Conservation (phyloP, 257 asterid species). For the Schizonepeta tenuifolia region DNA sequence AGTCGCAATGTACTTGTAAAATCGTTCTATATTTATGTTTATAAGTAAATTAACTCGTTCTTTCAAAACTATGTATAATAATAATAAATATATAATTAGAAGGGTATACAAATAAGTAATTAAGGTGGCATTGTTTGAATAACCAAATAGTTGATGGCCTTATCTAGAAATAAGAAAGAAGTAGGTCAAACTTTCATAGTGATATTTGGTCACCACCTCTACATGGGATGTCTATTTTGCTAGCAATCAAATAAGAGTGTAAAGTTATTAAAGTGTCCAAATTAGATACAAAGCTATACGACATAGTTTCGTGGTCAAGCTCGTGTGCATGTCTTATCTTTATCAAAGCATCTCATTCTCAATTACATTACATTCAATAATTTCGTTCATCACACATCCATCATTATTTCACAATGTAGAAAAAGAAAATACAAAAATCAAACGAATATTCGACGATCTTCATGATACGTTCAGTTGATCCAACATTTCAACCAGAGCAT, state of each 20-base stretch:
- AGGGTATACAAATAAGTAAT: neutral
- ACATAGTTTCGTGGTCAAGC: slow-evolving; percentile 45
- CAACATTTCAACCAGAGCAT: too few relatives aligned
- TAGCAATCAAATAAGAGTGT: slow-evolving; percentile 31
- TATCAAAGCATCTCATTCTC: slow-evolving; percentile 39
- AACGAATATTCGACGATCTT: too few relatives aligned
- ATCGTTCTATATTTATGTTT: too few relatives aligned
- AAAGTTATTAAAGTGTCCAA: slow-evolving; percentile 41
- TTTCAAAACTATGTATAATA: too few relatives aligned
- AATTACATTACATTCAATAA: slow-evolving; percentile 14
- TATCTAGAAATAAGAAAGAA: slow-evolving; percentile 13
- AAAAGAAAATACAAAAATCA: neutral
- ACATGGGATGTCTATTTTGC: slow-evolving; percentile 44
- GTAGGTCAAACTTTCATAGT: slow-evolving; percentile 31
- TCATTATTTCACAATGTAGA: neutral
- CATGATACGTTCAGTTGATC: too few relatives aligned
- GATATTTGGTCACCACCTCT: slow-evolving; percentile 18
- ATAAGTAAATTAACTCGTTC: too few relatives aligned
- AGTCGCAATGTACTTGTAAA: too few relatives aligned
- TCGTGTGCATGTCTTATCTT: slow-evolving; percentile 56
- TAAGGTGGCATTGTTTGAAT: neutral
- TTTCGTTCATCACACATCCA: slow-evolving; percentile 17
- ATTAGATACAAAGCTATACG: slow-evolving; percentile 43
- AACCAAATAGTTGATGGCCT: neutral
- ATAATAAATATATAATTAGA: too few relatives aligned